These are phyloP conservation scores for Rhododendron ferrugineum DNA, from an alignment of 148 eudicot species.

Conservation along the genomic window DNA sequence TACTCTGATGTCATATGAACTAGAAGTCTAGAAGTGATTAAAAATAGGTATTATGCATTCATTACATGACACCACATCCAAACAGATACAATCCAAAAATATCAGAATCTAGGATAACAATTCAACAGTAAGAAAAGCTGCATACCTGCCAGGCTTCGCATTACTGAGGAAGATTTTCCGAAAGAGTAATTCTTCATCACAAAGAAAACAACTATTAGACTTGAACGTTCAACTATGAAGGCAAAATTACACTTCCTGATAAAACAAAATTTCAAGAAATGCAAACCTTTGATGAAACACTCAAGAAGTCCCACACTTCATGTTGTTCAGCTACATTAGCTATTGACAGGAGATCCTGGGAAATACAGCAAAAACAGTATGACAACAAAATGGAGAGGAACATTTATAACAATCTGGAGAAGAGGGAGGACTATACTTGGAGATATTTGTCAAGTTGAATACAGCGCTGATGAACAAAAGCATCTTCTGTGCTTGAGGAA, in stretches of 20 bases:
- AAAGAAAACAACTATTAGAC: constrained; percentile 14
- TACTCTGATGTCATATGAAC: not conserved
- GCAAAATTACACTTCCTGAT: not conserved
- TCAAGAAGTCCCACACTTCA: constrained; percentile 97
- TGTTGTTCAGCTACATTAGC: constrained; percentile 99
- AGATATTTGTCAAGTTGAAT: constrained; percentile 94
- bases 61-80: not conserved
- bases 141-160: constrained; percentile 90
- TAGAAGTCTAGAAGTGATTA: not conserved
- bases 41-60: not conserved
- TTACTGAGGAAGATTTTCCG: constrained; percentile 87
- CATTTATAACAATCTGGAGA: constrained; percentile 3
- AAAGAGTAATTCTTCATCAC: constrained; percentile 78
- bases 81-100: not conserved
- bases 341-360: constrained; percentile 88
- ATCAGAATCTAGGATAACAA: not conserved
- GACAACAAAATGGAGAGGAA: not conserved
- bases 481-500: constrained; percentile 97
- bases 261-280: not conserved
- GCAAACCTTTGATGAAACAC: constrained; percentile 83
- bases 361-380: constrained; percentile 18
- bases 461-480: constrained; percentile 98
- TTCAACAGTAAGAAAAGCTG: not conserved
- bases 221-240: not conserved
- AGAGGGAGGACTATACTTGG: constrained; percentile 44